phyloP scores from a whole-genome alignment of 1,284 basidiomycete genomes.

The Pterula multifida region DNA sequence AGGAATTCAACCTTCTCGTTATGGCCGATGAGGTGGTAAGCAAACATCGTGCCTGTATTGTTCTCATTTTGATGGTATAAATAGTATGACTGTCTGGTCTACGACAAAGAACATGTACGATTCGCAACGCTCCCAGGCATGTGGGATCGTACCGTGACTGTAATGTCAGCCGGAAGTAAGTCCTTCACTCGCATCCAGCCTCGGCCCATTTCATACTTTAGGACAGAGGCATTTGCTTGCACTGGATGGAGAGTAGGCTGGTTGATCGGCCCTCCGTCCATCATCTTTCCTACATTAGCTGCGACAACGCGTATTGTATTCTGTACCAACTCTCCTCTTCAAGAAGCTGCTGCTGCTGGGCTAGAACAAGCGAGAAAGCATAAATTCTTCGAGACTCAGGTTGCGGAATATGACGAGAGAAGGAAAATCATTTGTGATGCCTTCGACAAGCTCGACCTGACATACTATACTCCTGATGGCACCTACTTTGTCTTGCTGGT shows the following conservation, averaged over 20 bases:
- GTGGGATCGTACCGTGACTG: constrained; percentile 90
- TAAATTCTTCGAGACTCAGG: constrained; percentile 74
- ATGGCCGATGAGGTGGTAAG: constrained; percentile 93
- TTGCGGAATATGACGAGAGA: constrained; percentile 72
- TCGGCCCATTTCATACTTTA: neutral
- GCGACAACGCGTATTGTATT: constrained; percentile 93
- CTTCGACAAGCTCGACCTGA: constrained; percentile 79
- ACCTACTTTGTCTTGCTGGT: constrained; percentile 85
- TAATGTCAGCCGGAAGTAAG: constrained; percentile 71
- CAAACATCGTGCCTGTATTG: constrained; percentile 8
- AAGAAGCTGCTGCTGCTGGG: constrained; percentile 86
- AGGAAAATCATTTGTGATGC: constrained; percentile 61
- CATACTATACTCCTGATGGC: constrained; percentile 82
- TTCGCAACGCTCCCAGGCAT: constrained; percentile 92
- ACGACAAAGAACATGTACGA: constrained; percentile 83
- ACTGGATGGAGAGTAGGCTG: constrained; percentile 98
- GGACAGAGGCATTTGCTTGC: constrained; percentile 85
- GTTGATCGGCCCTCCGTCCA: constrained; percentile 79
- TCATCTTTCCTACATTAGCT: constrained; percentile 80
- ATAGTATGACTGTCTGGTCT: constrained; percentile 91
- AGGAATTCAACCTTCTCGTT: constrained; percentile 88
- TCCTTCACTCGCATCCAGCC: constrained; percentile 9
- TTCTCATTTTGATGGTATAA: constrained; percentile 1
- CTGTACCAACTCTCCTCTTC: constrained; percentile 83
- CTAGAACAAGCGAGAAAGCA: constrained; percentile 65